phyloP scores from a whole-genome alignment of 163 green algal species.

The Scenedesmus sp. region DNA sequence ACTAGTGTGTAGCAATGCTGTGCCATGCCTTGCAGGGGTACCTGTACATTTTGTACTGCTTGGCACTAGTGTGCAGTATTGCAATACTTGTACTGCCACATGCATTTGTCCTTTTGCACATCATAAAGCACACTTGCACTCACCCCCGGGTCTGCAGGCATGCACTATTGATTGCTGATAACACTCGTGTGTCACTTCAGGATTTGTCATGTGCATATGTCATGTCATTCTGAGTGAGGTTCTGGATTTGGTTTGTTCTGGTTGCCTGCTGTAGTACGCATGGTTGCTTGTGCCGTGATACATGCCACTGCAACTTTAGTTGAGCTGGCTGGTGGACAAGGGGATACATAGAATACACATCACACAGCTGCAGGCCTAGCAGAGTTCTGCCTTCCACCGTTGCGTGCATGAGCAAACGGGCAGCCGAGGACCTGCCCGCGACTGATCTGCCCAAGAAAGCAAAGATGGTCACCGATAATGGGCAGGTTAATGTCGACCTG shows the following conservation, averaged over 20 bases:
- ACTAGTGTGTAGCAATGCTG: not conserved
- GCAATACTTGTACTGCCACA: not conserved
- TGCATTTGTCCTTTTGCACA: no score
- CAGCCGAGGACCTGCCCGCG: slow-evolving; percentile 2
- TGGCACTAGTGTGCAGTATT: no score
- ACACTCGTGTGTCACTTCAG: not conserved
- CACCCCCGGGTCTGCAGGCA: no score
- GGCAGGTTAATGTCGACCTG: slow-evolving; percentile 65
- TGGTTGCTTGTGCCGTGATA: not conserved
- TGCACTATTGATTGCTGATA: not conserved
- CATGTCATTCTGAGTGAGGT: not conserved
- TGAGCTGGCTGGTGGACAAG: not conserved
- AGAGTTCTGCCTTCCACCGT: not conserved
- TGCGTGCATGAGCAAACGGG: slow-evolving; percentile 41
- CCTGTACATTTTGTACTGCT: not conserved
- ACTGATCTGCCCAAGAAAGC: slow-evolving; percentile 51
- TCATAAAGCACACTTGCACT: no score
- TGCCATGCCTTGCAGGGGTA: not conserved
- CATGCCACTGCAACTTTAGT: not conserved
- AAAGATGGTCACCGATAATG: slow-evolving; percentile 50
- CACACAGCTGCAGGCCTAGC: slow-evolving; percentile 2
- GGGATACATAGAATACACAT: not conserved
- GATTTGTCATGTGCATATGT: no score
- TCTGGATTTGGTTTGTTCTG: not conserved
- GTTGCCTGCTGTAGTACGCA: not conserved